phyloP scores from a whole-genome alignment of 2,329 filamentous ascomycete species.

The Verticillium alfalfae region DNA sequence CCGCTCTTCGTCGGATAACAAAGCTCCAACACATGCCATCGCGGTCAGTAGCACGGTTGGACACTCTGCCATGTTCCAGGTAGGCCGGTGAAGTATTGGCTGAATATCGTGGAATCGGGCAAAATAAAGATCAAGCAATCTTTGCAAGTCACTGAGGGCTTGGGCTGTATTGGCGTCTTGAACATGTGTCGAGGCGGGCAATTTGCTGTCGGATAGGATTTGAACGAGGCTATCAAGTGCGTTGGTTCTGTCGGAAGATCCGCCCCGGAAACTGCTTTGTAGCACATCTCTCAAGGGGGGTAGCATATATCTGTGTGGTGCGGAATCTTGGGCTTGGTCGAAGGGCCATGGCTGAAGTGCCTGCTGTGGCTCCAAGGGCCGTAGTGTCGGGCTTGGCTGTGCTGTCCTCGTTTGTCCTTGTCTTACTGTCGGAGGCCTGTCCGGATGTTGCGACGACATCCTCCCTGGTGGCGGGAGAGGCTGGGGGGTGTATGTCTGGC shows the following conservation, averaged over 20 bases:
- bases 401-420: background rate
- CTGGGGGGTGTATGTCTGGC: background rate
- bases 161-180: conserved; percentile 8
- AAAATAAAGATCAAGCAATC: conserved; percentile 18
- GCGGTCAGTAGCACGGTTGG: conserved; percentile 19
- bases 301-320: conserved; percentile 8
- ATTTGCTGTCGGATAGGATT: conserved; percentile 16
- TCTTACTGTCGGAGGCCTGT: background rate
- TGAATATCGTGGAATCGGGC: conserved; percentile 19
- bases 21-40: conserved; percentile 22
- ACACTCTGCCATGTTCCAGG: conserved; percentile 16
- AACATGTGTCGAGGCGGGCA: conserved; percentile 10
- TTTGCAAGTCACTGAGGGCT: conserved; percentile 14
- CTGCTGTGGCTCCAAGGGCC: conserved; percentile 1
- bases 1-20: conserved; percentile 12
- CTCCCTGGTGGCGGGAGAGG: background rate
- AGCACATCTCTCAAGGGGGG: conserved; percentile 16
- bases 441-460: background rate
- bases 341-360: conserved; percentile 13
- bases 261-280: conserved; percentile 1
- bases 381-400: background rate
- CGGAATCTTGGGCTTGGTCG: conserved; percentile 11
- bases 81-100: conserved; percentile 21
- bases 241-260: background rate
- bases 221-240: conserved; percentile 13